Evolutionary conservation across 129 eudicot species (phyloP), one percentile per base, ranked within the genome.

Genomic region (Ambrosia artemisiifolia): DNA sequence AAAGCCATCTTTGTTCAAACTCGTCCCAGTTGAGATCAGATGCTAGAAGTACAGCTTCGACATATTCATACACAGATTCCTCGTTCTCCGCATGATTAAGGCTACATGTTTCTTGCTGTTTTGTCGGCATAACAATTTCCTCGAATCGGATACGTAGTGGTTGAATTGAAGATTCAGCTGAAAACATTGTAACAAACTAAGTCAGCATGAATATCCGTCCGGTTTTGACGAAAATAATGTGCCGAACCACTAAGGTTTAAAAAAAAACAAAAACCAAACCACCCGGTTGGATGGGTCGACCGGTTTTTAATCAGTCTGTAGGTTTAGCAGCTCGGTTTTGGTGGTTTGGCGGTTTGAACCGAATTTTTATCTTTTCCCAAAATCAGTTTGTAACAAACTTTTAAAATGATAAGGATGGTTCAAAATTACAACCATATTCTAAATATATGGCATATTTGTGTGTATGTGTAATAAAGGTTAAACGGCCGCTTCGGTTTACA

Each of bases 141-240:
- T 84, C 96, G 32, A 91, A 95, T 11, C 75, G 84, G 75, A 95
- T 86, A 61, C 85, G 83, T 35, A 82, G 82, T 5, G 96, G 99
- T 81, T 86, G 90, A 70, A 88, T 74, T 60, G 81, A 80, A 69
- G 75, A 77, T 50, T 68, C 77, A 24, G 44, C 93, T 95, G 81
- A 63, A 83, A 44, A 43, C 35, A 71, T 64, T 36, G 5, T 5
- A 78, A 2, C n/a, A 49, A 20, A 8, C 30, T 30, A 63, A 48
- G 63, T 82, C 59, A 79, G 81, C 67, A 71, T 67, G 67, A 33
- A 33, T 44, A 12, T 38, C 3, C 61, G 5, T 8, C 5, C 12
- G 33, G 33, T 24, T 28, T 57, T 57, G 3, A 24, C 17, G 8
- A 57, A 11, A 57, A 30, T 11, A 24, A 0, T 0, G 38, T 0